Evolutionary conservation across 768 basidiomycete genomes (phyloP).

Genomic region (Rhizopogon vinicolor): DNA sequence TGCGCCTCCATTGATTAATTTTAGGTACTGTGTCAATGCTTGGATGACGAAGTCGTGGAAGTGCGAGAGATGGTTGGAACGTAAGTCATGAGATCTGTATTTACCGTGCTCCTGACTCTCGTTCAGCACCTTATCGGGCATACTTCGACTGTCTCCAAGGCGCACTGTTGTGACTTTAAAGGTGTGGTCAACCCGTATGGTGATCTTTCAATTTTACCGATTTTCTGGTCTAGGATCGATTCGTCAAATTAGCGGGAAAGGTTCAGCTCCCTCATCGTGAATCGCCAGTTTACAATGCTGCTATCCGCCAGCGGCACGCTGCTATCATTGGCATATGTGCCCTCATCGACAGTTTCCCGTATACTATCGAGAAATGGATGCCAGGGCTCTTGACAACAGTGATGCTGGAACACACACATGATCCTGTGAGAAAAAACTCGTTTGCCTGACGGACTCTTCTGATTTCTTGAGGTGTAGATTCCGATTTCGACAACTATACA

Average conservation of each 20-base stretch:
- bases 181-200: slow-evolving; percentile 32
- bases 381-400: slow-evolving; percentile 77
- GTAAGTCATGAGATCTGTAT: slow-evolving; percentile 37
- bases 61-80: slow-evolving; percentile 87
- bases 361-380: slow-evolving; percentile 90
- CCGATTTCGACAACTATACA: slow-evolving; percentile 84
- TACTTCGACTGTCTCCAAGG: slow-evolving; percentile 76
- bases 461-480: slow-evolving; percentile 35
- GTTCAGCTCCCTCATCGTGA: slow-evolving; percentile 62
- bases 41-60: slow-evolving; percentile 86
- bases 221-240: slow-evolving; percentile 53
- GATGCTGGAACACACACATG: slow-evolving; percentile 79
- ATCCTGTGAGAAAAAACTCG: slow-evolving; percentile 50
- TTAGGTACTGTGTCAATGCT: slow-evolving; percentile 72
- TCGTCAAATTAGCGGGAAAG: slow-evolving; percentile 67
- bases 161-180: slow-evolving; percentile 73
- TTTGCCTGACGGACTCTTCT: slow-evolving; percentile 5
- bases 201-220: background rate
- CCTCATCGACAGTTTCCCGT: slow-evolving; percentile 89
- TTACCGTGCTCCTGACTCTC: slow-evolving; percentile 15
- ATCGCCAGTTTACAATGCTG: slow-evolving; percentile 61
- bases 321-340: slow-evolving; percentile 88
- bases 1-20: background rate
- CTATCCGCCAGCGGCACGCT: slow-evolving; percentile 78
- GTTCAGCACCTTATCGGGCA: slow-evolving; percentile 70